These are phyloP conservation scores for Nemania sp. DNA, from an alignment of 2,329 filamentous ascomycete genomes.

Conservation along the genomic window DNA sequence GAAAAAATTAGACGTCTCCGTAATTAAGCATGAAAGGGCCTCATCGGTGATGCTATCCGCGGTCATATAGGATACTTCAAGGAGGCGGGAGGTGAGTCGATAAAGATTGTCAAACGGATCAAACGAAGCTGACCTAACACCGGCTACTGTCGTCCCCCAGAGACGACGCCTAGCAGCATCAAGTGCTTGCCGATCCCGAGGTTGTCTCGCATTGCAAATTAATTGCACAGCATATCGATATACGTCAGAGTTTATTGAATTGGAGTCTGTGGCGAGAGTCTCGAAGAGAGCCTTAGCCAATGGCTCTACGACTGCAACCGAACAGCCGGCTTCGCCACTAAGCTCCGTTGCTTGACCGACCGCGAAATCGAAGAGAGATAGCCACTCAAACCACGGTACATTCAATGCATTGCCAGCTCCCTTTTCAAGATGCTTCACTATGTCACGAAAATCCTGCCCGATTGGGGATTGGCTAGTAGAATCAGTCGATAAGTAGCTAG, in stretches of 20 bases:
- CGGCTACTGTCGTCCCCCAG: conserved; percentile 67
- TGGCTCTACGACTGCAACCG: conserved; percentile 77
- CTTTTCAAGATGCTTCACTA: conserved; percentile 74
- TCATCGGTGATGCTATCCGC: conserved; percentile 55
- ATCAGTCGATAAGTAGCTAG: conserved; percentile 54
- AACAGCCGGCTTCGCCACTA: conserved; percentile 74
- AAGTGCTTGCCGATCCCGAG: conserved; percentile 70
- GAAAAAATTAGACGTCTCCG: conserved; percentile 66
- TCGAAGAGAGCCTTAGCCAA: conserved; percentile 69
- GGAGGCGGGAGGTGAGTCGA: conserved; percentile 64
- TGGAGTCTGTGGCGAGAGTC: conserved; percentile 42
- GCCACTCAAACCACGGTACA: conserved; percentile 62
- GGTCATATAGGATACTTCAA: conserved; percentile 67
- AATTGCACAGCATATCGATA: conserved; percentile 57
- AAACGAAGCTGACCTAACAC: conserved; percentile 57
- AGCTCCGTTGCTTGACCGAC: conserved; percentile 69
- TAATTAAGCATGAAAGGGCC: conserved; percentile 61
- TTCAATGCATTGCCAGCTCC: conserved; percentile 65
- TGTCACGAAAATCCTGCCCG: conserved; percentile 76
- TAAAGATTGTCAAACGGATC: conserved; percentile 78
- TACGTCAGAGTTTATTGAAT: conserved; percentile 44
- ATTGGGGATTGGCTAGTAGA: conserved; percentile 61
- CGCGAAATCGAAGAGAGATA: conserved; percentile 68
- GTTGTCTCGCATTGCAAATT: conserved; percentile 63
- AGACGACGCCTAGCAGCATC: conserved; percentile 74